phyloP scores from a whole-genome alignment of 768 basidiomycete genomes.

The Auriculariales sp. region DNA sequence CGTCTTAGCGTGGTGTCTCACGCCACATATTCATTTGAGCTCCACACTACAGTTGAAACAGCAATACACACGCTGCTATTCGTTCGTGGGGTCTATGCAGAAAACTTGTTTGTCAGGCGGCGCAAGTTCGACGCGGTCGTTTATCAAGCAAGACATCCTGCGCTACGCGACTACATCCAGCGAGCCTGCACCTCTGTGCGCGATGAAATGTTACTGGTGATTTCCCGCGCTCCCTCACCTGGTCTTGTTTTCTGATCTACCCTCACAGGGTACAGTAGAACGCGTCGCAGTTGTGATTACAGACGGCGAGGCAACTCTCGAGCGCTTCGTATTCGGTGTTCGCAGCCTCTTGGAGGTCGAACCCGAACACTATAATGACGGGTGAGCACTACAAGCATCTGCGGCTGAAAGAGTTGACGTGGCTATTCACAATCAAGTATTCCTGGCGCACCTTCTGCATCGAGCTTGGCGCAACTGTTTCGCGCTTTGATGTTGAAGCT shows the following conservation, averaged over 20 bases:
- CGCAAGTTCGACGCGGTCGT: constrained; percentile 87
- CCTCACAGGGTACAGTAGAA: neutral
- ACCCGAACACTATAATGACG: neutral
- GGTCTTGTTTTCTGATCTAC: neutral
- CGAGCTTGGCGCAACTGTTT: neutral
- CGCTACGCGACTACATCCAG: neutral
- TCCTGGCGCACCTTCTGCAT: neutral
- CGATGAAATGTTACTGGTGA: neutral
- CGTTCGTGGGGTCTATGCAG: constrained; percentile 79
- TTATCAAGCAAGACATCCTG: constrained; percentile 34
- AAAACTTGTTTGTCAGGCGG: constrained; percentile 72
- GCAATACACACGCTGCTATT: constrained; percentile 88
- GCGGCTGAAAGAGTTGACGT: neutral
- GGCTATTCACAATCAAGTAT: neutral
- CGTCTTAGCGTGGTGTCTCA: too few relatives aligned
- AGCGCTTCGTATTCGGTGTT: neutral
- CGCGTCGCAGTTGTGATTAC: neutral
- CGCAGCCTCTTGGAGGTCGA: neutral
- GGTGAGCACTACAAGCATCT: neutral
- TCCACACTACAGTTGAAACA: constrained; percentile 84
- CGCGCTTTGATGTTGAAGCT: neutral
- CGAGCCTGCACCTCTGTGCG: neutral
- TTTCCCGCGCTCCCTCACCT: neutral
- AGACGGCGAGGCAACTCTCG: neutral
- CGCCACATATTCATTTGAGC: too few relatives aligned